Evolutionary conservation across 192 early-diverging fungal genomes (phyloP).

Genomic region (Coemansia sp.): DNA sequence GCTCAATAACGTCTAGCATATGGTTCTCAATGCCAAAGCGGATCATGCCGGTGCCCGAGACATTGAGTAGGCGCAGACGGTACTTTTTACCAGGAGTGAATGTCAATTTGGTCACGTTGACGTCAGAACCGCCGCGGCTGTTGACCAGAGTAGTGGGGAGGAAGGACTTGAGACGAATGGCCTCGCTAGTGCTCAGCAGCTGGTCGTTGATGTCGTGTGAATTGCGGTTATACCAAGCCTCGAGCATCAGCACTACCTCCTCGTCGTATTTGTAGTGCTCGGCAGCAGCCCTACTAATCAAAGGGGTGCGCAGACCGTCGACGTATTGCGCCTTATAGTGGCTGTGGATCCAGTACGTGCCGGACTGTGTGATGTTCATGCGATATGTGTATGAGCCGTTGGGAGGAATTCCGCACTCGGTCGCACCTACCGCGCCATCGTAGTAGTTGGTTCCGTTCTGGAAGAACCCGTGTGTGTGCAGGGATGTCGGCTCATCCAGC

Average conservation of each 20-base stretch:
- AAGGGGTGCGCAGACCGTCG: constrained; percentile 76
- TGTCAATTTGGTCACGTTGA: constrained; percentile 53
- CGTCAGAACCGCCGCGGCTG: constrained; percentile 61
- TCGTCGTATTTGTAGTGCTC: constrained; percentile 68
- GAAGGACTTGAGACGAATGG: constrained; percentile 29
- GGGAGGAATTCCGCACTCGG: constrained; percentile 76
- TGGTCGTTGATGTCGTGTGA: constrained; percentile 58
- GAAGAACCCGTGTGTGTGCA: constrained; percentile 82
- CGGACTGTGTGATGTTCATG: constrained; percentile 67
- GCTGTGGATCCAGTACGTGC: constrained; percentile 86
- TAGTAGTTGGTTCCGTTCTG: constrained; percentile 72
- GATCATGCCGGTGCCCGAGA: constrained; percentile 72
- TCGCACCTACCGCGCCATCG: constrained; percentile 70
- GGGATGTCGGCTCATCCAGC: constrained; percentile 62
- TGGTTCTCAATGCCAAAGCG: constrained; percentile 80
- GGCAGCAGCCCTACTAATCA: constrained; percentile 66
- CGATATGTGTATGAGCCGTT: constrained; percentile 68
- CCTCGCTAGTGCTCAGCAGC: constrained; percentile 60
- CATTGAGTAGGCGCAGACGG: constrained; percentile 80
- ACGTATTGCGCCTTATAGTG: constrained; percentile 76
- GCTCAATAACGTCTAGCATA: constrained; percentile 77
- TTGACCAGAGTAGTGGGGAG: constrained; percentile 59
- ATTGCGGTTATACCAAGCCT: constrained; percentile 74
- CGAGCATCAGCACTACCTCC: constrained; percentile 66
- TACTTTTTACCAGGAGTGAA: constrained; percentile 82